Evolutionary conservation across 306 rosid genomes (phyloP).

Genomic region (Castanopsis chinensis): DNA sequence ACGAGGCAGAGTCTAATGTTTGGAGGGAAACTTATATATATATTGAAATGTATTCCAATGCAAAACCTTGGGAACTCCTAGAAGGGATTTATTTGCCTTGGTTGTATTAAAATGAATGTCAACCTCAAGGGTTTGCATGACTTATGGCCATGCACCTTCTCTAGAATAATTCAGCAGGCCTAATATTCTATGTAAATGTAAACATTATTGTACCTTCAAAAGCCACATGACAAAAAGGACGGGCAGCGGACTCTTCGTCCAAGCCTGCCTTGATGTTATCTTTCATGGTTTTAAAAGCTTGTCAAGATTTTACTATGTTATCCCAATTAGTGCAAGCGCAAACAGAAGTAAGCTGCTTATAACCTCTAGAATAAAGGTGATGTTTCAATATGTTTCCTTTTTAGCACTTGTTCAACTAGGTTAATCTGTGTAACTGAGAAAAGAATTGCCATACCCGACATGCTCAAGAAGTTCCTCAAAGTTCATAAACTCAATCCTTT

Average conservation of each 20-base stretch:
- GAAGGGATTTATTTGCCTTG: no score
- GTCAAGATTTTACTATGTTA: no score
- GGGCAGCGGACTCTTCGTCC: background rate
- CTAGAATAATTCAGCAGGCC: background rate
- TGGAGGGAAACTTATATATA: no score
- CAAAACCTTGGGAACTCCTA: no score
- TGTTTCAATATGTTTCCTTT: background rate
- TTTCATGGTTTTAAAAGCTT: background rate
- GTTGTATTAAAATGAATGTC: no score
- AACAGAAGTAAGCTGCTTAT: no score
- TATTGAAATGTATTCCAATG: no score
- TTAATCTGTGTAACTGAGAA: background rate
- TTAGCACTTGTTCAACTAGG: background rate
- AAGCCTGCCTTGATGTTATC: background rate
- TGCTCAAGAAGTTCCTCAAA: slow-evolving; percentile 18
- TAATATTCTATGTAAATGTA: background rate
- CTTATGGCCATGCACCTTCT: background rate
- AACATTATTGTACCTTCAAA: background rate
- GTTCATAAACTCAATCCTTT: slow-evolving; percentile 5
- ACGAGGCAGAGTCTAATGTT: no score
- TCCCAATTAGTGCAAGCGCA: no score
- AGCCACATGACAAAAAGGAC: background rate
- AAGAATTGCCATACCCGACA: background rate
- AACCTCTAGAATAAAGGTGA: slow-evolving; percentile 9
- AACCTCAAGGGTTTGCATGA: no score